Evolutionary conservation across 2,329 filamentous ascomycete species (phyloP).

Genomic region (Aspergillus sp.): DNA sequence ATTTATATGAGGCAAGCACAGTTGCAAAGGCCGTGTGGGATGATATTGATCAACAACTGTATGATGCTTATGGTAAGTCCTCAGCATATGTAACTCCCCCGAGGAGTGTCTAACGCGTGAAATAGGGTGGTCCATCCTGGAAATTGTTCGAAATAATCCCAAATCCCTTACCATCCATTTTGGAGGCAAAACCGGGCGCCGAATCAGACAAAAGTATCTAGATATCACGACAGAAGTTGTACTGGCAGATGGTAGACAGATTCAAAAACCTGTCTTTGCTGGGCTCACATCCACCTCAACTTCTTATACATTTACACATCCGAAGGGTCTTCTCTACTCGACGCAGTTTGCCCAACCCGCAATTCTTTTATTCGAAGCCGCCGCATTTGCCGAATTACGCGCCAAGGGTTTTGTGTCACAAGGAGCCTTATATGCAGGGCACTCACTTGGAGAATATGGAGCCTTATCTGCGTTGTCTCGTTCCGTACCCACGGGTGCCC

Average conservation of each 20-base stretch:
- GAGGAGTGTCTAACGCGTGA: neutral
- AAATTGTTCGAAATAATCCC: constrained; percentile 97
- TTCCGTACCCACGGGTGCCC: constrained; percentile 92
- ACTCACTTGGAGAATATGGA: constrained; percentile 95
- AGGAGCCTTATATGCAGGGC: constrained; percentile 92
- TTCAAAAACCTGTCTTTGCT: constrained; percentile 98
- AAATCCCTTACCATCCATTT: constrained; percentile 97
- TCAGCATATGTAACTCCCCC: constrained; percentile 38
- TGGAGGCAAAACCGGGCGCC: constrained; percentile 89
- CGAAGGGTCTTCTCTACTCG: constrained; percentile 85
- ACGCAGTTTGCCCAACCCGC: constrained; percentile 98
- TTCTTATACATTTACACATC: constrained; percentile 95
- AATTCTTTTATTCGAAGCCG: constrained; percentile 96
- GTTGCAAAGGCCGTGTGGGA: constrained; percentile 97
- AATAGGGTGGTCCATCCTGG: constrained; percentile 78
- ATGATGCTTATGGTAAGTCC: constrained; percentile 74
- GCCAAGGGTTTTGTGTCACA: constrained; percentile 88
- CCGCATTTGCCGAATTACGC: constrained; percentile 96
- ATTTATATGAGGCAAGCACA: constrained; percentile 83
- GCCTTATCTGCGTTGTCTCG: constrained; percentile 89
- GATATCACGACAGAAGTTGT: constrained; percentile 60
- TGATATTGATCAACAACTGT: constrained; percentile 92
- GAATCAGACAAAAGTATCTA: constrained; percentile 96
- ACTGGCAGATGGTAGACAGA: constrained; percentile 58
- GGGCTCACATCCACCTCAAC: constrained; percentile 72